Percentiles rank a stretch among this genome's conserved stretches.
phyloP scores from a whole-genome alignment of 805 yeast species.

The Schizosaccharomyces octosporus region DNA sequence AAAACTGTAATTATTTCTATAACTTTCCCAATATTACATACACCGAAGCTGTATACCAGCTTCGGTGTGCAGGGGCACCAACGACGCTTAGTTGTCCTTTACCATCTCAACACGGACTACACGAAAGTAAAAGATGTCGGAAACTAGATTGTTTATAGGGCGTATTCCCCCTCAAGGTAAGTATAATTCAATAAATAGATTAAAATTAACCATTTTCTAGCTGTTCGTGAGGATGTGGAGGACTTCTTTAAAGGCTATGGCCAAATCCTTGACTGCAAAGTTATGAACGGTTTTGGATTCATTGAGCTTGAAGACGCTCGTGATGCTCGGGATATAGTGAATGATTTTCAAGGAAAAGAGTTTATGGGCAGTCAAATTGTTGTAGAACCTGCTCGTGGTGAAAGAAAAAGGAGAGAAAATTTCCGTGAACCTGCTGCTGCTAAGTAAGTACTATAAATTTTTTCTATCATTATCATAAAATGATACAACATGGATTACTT shows the following conservation, averaged over 20 bases:
- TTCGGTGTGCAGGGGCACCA: too few species aligned
- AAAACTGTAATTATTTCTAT: too few species aligned
- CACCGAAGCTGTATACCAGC: too few species aligned
- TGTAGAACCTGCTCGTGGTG: slow-evolving; percentile 1
- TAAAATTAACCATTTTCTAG: slow-evolving; percentile 3
- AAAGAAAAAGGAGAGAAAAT: background rate
- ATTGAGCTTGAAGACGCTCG: slow-evolving; percentile 9
- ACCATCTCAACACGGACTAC: background rate
- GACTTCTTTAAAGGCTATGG: slow-evolving; percentile 28
- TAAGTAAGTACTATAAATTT: background rate
- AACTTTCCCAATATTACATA: too few species aligned
- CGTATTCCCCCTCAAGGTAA: background rate
- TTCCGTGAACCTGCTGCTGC: background rate
- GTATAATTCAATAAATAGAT: background rate
- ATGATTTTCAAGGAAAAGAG: slow-evolving; percentile 5
- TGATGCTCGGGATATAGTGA: slow-evolving; percentile 13
- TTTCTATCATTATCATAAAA: background rate
- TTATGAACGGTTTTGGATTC: slow-evolving; percentile 20
- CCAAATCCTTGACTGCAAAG: slow-evolving; percentile 27
- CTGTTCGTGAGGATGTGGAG: slow-evolving; percentile 18
- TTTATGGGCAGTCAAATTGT: background rate
- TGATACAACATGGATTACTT: background rate
- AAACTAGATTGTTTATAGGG: background rate
- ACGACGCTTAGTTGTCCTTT: background rate
- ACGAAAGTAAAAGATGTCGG: background rate